These are phyloP conservation scores for Quercus phellos DNA, from an alignment of 331 rosid genomes.

Conservation along the genomic window DNA sequence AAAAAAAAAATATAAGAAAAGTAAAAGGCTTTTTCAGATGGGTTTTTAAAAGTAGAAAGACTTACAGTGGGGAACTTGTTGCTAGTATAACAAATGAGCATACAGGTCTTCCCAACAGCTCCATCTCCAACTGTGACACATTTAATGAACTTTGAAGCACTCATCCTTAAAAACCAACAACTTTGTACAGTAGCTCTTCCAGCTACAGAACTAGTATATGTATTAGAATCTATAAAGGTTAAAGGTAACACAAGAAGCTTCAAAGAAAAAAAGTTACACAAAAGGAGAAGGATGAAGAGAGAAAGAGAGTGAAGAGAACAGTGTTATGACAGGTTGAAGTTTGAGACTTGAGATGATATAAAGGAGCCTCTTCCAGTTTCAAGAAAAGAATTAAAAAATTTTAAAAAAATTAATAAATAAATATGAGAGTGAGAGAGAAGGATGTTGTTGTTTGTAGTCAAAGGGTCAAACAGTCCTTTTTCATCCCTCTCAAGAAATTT, in stretches of 20 bases:
- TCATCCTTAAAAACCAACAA: slow-evolving; percentile 50
- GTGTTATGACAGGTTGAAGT: slow-evolving; percentile 19
- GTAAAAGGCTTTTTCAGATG: slow-evolving; percentile 4
- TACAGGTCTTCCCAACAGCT: slow-evolving; percentile 97
- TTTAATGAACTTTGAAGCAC: slow-evolving; percentile 94
- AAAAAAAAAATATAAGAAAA: neutral
- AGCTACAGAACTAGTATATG: slow-evolving; percentile 1
- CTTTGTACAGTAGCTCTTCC: neutral
- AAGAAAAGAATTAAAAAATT: slow-evolving; percentile 18
- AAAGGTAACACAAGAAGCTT: slow-evolving; percentile 1
- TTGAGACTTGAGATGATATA: slow-evolving; percentile 12
- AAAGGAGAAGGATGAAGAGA: slow-evolving; percentile 9
- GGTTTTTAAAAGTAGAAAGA: slow-evolving; percentile 1
- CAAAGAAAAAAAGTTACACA: slow-evolving; percentile 22
- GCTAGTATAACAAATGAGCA: slow-evolving; percentile 97
- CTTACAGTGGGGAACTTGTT: slow-evolving; percentile 94
- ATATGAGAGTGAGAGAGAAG: neutral
- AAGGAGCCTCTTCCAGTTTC: slow-evolving; percentile 25
- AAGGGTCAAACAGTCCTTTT: slow-evolving; percentile 38
- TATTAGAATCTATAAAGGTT: neutral
- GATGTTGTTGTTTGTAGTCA: slow-evolving; percentile 23
- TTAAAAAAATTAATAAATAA: neutral
- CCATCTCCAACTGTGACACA: slow-evolving; percentile 99
- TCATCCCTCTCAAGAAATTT: slow-evolving; percentile 54
- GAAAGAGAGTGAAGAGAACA: slow-evolving; percentile 8